Percentiles rank a stretch among this genome's conserved stretches.
These are phyloP conservation scores for Lycium barbarum DNA, from an alignment of 257 asterid genomes.

Conservation along the genomic window DNA sequence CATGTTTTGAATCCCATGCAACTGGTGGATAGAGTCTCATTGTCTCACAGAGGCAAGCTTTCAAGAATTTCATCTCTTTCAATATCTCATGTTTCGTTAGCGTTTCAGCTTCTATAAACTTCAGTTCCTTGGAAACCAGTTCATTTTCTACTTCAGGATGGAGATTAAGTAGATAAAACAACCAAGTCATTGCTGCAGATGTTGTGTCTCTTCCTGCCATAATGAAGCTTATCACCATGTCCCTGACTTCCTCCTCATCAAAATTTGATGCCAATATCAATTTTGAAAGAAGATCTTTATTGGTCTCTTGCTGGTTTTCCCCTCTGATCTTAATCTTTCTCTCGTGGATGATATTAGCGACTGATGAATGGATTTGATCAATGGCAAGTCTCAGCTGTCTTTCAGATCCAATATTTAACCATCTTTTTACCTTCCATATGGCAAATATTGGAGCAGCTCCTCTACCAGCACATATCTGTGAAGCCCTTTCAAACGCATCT, in stretches of 20 bases:
- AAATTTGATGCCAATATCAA: constrained; percentile 45
- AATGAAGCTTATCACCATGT: constrained; percentile 64
- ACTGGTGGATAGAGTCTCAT: constrained; percentile 71
- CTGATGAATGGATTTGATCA: constrained; percentile 47
- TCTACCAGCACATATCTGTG: constrained; percentile 61
- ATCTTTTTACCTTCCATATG: constrained; percentile 61
- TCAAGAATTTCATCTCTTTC: constrained; percentile 47
- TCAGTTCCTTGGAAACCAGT: constrained; percentile 46
- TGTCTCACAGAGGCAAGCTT: constrained; percentile 67
- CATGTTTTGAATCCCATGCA: constrained; percentile 76
- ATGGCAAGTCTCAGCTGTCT: constrained; percentile 51
- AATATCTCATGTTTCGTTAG: constrained; percentile 35
- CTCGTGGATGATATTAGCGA: constrained; percentile 41
- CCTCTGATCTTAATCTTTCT: constrained; percentile 28
- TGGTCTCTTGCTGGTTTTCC: neutral
- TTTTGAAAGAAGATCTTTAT: constrained; percentile 47
- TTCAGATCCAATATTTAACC: constrained; percentile 55
- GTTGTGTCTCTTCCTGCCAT: constrained; percentile 79
- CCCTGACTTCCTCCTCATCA: constrained; percentile 50
- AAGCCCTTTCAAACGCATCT: constrained; percentile 66
- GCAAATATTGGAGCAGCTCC: constrained; percentile 53
- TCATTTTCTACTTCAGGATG: constrained; percentile 48
- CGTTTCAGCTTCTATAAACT: neutral
- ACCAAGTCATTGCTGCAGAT: constrained; percentile 80
- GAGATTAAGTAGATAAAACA: constrained; percentile 54